phyloP scores from a whole-genome alignment of 169 alveolate species.

The Plasmodium gonderi region DNA sequence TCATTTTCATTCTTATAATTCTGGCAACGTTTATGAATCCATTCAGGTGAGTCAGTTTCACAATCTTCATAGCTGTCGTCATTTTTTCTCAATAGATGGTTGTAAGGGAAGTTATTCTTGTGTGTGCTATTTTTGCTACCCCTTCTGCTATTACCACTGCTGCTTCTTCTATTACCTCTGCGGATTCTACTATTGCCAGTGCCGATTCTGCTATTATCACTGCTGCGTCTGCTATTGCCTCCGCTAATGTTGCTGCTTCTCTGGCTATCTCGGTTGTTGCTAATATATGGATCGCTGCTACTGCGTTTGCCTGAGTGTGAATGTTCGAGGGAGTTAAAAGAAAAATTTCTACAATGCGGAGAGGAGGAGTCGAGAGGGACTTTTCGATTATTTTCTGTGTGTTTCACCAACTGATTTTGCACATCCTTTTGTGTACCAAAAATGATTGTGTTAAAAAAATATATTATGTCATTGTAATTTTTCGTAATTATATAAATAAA shows the following conservation, averaged over 20 bases:
- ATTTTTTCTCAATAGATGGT: neutral
- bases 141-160: neutral
- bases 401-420: neutral
- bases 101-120: neutral
- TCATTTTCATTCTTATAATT: slow-evolving; percentile 2
- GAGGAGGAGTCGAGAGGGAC: neutral
- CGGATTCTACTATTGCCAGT: neutral
- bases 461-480: slow-evolving; percentile 29
- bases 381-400: neutral
- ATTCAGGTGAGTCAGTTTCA: slow-evolving; percentile 1
- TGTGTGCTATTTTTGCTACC: neutral
- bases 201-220: neutral
- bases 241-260: too few relatives aligned
- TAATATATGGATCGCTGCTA: neutral
- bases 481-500: slow-evolving; percentile 35
- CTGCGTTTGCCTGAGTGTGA: neutral
- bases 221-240: too few relatives aligned
- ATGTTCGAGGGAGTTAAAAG: neutral
- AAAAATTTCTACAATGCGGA: neutral
- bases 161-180: neutral
- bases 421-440: neutral
- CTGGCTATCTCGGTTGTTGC: too few relatives aligned
- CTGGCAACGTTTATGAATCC: neutral
- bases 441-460: slow-evolving; percentile 48
- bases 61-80: neutral